Percentiles rank a stretch among this genome's conserved stretches.
Conservation (phyloP, 768 basidiomycete genomes). For the Trametes cubensis region DNA sequence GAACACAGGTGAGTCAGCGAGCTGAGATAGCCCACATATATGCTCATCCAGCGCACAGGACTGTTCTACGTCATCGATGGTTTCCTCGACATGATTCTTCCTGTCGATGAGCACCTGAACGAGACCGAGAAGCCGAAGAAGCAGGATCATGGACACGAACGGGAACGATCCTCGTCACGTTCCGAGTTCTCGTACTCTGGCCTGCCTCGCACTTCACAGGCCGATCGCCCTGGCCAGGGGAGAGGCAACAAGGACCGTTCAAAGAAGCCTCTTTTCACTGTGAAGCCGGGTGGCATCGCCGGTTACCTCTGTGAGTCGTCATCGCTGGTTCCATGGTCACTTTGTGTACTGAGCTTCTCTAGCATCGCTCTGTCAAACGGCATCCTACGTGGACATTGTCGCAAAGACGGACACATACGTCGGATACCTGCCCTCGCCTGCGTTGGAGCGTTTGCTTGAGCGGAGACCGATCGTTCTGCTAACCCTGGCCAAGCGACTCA, state of each 20-base stretch:
- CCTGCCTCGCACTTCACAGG: conserved; percentile 14
- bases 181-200: conserved; percentile 15
- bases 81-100: conserved; percentile 88
- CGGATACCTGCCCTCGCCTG: conserved; percentile 87
- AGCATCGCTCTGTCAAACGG: conserved; percentile 90
- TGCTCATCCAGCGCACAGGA: conserved; percentile 42
- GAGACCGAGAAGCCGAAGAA: conserved; percentile 13
- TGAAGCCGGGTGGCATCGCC: conserved; percentile 96
- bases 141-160: conserved; percentile 1
- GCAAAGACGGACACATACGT: conserved; percentile 99
- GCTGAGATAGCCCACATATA: background rate
- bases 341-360: conserved; percentile 6
- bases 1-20: conserved; percentile 63
- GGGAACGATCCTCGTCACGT: conserved; percentile 10
- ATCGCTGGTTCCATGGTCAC: too few species aligned
- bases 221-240: conserved; percentile 27
- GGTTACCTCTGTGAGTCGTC: conserved; percentile 78
- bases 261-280: conserved; percentile 84
- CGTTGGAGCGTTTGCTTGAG: conserved; percentile 88
- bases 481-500: conserved; percentile 94
- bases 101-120: conserved; percentile 39
- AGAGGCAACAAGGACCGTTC: conserved; percentile 38
- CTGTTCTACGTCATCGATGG: conserved; percentile 96
- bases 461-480: conserved; percentile 93
- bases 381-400: conserved; percentile 94